Evolutionary conservation across 192 early-diverging fungal genomes (phyloP).

Genomic region (Radiomyces spectabilis): DNA sequence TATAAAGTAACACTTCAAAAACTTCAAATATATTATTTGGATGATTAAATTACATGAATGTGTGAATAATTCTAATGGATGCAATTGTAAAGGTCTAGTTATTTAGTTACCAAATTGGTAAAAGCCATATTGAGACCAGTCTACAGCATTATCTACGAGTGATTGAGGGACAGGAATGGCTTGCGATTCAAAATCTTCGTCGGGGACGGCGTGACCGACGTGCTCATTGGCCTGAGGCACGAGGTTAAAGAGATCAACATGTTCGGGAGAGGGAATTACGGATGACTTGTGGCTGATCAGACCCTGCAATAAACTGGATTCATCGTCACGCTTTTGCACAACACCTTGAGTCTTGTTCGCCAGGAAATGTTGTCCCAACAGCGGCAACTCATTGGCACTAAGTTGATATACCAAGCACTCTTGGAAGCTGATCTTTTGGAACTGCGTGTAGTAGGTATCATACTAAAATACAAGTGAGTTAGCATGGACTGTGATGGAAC

Average conservation of each 20-base stretch:
- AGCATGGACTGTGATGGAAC: no score
- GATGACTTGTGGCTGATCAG: no score
- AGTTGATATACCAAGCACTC: slow-evolving; percentile 13
- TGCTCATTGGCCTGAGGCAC: slow-evolving; percentile 1
- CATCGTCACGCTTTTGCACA: no score
- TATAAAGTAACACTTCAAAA: no score
- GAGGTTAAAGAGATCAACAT: slow-evolving; percentile 6
- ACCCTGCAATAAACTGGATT: no score
- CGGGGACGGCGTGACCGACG: slow-evolving; percentile 1
- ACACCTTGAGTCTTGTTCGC: slow-evolving; percentile 10
- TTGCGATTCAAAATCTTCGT: slow-evolving; percentile 9
- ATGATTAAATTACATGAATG: no score
- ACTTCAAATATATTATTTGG: no score
- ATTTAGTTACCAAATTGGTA: slow-evolving; percentile 15
- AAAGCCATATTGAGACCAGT: slow-evolving; percentile 21
- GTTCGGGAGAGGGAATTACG: no score
- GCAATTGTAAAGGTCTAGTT: no score
- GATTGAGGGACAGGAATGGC: slow-evolving; percentile 14
- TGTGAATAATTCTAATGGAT: no score
- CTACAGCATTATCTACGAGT: slow-evolving; percentile 4
- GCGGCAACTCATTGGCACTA: slow-evolving; percentile 12
- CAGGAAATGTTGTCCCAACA: slow-evolving; percentile 11
- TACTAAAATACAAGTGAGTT: slow-evolving; percentile 7
- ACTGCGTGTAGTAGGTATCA: slow-evolving; percentile 39
- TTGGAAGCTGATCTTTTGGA: slow-evolving; percentile 31